Percentiles rank a stretch among this genome's conserved stretches.
phyloP scores from a whole-genome alignment of 441 rosid species.

The Gossypium laxum region DNA sequence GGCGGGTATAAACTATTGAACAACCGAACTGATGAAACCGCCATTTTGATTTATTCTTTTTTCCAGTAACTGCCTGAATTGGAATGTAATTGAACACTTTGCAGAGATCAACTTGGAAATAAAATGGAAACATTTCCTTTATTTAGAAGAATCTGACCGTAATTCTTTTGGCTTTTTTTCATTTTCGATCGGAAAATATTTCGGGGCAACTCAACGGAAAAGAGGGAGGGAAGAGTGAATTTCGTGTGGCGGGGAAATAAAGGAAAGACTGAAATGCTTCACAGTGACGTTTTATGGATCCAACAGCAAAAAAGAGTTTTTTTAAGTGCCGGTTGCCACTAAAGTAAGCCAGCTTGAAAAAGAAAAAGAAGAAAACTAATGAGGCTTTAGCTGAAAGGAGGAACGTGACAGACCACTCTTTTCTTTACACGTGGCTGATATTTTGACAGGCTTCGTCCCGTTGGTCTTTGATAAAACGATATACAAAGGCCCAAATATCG shows the following conservation, averaged over 20 bases:
- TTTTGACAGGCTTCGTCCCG: neutral
- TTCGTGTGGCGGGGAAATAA: conserved; percentile 8
- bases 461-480: too few species aligned
- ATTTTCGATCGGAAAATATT: neutral
- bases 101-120: neutral
- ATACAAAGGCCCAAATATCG: neutral
- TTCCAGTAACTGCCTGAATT: neutral
- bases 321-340: neutral
- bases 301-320: neutral
- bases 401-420: neutral
- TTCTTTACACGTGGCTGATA: neutral
- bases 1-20: conserved; percentile 17
- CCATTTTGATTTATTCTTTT: conserved; percentile 20
- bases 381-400: neutral
- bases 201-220: neutral
- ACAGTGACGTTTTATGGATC: conserved; percentile 10
- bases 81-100: neutral
- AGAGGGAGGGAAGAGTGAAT: neutral
- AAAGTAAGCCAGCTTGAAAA: too few species aligned
- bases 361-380: neutral
- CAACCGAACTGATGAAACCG: conserved; percentile 28
- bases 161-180: neutral
- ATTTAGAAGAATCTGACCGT: neutral
- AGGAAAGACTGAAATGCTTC: neutral
- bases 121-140: neutral